Evolutionary conservation across 2,329 filamentous ascomycete species (phyloP), one percentile per base, ranked within the genome.

Genomic region (Rhynchosporium agropyri): DNA sequence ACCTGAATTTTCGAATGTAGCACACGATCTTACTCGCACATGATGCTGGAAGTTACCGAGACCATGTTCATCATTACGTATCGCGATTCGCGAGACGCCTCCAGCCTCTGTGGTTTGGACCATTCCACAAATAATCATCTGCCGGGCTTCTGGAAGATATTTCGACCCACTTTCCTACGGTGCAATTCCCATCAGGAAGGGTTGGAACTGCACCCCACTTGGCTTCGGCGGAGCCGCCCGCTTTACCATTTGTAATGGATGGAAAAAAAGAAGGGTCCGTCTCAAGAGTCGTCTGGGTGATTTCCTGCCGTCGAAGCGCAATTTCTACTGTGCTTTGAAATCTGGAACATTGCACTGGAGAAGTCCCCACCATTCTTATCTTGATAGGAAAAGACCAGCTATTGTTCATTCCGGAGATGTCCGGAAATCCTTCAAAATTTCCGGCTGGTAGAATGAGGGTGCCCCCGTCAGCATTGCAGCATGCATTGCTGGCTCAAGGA

Each of bases 111-210:
- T 62, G 51, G 51, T 31, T n/a, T 20, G 58, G 33, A 60, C 26
- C 45, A 50, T 46, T 58, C 59, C 49, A 58, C 42, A 7, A 56
- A 46, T 43, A 33, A 29, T 33, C 29, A 59, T 20, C 63, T 45
- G 59, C 62, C n/a, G 56, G 49, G 3, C 63, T 67, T 65, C 63
- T 65, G 55, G 63, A 64, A 64, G 60, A 26, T 56, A 51, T 58
- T 29, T 51, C 10, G 55, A 40, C 54, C 61, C 61, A 61, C 60
- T 58, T 28, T 13, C 13, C 12, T 26, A 50, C 31, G 56, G 31
- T 10, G 38, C 49, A 29, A 60, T 60, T 62, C 62, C 58, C 62
- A 57, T 57, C 48, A 54, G 59, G 49, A 56, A 55, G 58, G 33
- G 58, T 61, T 56, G 42, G 53, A 36, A 33, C 36, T 48, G 58